These are phyloP conservation scores for Suhomyces yuchorum DNA, from an alignment of 1,139 yeast genomes.

Conservation along the genomic window DNA sequence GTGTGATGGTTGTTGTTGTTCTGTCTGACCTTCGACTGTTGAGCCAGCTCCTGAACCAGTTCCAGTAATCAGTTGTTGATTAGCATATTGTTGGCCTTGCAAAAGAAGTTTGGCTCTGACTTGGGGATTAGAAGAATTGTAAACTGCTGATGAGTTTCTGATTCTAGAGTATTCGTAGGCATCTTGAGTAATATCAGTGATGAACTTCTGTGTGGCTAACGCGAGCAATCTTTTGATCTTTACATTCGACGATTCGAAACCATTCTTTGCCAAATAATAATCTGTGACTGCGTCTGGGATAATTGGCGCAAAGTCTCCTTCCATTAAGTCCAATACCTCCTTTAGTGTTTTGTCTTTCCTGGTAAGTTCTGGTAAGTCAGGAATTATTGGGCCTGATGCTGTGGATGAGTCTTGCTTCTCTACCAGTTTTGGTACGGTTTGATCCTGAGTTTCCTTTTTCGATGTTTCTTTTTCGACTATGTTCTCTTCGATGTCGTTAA, in stretches of 20 bases:
- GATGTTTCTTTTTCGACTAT: not conserved
- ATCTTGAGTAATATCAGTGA: constrained; percentile 92
- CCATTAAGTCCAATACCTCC: constrained; percentile 87
- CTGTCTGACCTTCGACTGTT: constrained; percentile 39
- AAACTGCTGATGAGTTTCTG: constrained; percentile 79
- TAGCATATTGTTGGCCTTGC: constrained; percentile 65
- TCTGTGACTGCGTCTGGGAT: constrained; percentile 99
- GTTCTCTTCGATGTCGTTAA: constrained; percentile 19
- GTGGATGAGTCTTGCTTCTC: constrained; percentile 8
- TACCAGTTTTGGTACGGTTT: not conserved
- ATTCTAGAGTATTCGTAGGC: constrained; percentile 95
- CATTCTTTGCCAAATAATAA: constrained; percentile 84
- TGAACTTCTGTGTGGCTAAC: constrained; percentile 92
- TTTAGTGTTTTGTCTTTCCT: constrained; percentile 84
- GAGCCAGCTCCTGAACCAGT: constrained; percentile 41
- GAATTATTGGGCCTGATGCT: constrained; percentile 22
- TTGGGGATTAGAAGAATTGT: constrained; percentile 83
- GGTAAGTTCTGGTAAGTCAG: constrained; percentile 69
- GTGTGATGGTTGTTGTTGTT: constrained; percentile 36
- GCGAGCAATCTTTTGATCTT: constrained; percentile 86
- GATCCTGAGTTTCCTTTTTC: not conserved
- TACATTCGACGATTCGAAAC: constrained; percentile 79
- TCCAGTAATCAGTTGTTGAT: constrained; percentile 45
- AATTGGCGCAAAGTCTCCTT: constrained; percentile 86
- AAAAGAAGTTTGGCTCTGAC: constrained; percentile 77